Evolutionary conservation across 1,284 basidiomycete genomes (phyloP).

Genomic region (Rhizoctonia solani): DNA sequence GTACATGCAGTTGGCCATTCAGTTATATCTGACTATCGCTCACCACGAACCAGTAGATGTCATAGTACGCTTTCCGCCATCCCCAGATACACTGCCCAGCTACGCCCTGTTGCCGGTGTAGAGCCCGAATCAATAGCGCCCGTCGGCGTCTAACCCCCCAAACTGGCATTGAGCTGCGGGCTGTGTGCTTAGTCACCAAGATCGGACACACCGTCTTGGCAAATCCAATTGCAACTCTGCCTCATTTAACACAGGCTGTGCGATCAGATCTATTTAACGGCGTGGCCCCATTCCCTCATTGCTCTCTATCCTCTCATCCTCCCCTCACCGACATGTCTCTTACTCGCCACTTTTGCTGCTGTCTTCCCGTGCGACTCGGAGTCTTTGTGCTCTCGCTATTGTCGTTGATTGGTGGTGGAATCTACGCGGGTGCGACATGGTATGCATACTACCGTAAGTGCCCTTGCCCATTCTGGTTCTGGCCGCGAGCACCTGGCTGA

Average conservation of each 20-base stretch:
- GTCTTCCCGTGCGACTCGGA: constrained; percentile 63
- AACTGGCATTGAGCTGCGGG: neutral
- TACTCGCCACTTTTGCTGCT: constrained; percentile 56
- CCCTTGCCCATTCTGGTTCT: neutral
- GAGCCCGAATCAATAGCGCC: too few species aligned
- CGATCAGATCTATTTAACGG: neutral
- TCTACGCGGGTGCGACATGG: constrained; percentile 12
- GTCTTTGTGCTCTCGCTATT: constrained; percentile 58
- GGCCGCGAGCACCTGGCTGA: too few species aligned
- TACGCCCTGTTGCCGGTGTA: too few species aligned
- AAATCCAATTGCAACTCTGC: neutral
- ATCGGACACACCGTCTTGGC: too few species aligned
- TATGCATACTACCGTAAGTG: constrained; percentile 8
- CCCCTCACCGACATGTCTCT: constrained; percentile 15
- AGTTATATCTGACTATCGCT: too few species aligned
- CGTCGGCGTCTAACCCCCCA: too few species aligned
- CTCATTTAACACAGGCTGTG: neutral
- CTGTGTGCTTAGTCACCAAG: neutral
- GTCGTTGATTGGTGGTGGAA: constrained; percentile 58
- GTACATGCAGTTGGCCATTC: too few species aligned
- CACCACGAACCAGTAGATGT: too few species aligned
- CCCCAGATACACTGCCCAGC: too few species aligned
- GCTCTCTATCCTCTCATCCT: neutral
- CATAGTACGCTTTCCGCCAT: too few species aligned
- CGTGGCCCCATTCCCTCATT: neutral